phyloP scores from a whole-genome alignment of 1,284 basidiomycete species.

The Pholiota adiposa region DNA sequence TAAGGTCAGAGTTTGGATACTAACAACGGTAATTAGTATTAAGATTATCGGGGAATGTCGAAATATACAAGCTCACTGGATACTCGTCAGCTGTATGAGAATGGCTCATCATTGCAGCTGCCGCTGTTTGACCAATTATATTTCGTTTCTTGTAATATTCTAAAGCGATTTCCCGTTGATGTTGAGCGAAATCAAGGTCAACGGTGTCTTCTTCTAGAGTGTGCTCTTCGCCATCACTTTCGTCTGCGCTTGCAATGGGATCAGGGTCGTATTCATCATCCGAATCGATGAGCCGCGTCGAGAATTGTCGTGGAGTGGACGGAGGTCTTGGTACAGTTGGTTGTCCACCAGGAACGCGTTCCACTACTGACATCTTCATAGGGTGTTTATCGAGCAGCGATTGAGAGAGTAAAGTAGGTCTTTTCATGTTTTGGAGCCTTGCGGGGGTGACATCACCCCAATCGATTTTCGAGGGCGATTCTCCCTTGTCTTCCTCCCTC shows the following conservation, averaged over 20 bases:
- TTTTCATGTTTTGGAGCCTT: conserved; percentile 45
- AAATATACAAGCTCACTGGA: conserved; percentile 38
- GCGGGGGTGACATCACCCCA: conserved; percentile 63
- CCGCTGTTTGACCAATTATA: conserved; percentile 55
- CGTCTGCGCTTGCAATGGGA: conserved; percentile 26
- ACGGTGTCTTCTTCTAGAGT: conserved; percentile 28
- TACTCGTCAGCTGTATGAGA: conserved; percentile 47
- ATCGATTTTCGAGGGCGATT: conserved; percentile 26
- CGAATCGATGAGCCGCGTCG: conserved; percentile 42
- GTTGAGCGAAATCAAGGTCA: conserved; percentile 56
- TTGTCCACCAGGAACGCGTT: conserved; percentile 49
- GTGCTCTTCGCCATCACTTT: conserved; percentile 42
- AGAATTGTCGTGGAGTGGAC: conserved; percentile 20
- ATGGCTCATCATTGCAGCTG: conserved; percentile 53
- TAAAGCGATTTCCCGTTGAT: conserved; percentile 75
- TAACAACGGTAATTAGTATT: conserved; percentile 19
- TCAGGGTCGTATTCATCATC: conserved; percentile 52
- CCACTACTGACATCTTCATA: conserved; percentile 72
- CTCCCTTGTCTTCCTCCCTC: conserved; percentile 11
- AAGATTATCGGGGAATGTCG: background rate
- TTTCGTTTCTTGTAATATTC: conserved; percentile 68
- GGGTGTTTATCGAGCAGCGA: conserved; percentile 45
- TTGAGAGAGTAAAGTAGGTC: conserved; percentile 43
- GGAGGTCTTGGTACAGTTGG: conserved; percentile 25
- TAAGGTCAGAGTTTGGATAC: conserved; percentile 29